Evolutionary conservation across 345 rosid species (phyloP), one percentile per base, ranked within the genome.

Genomic region (Mallotus nudiflorus): DNA sequence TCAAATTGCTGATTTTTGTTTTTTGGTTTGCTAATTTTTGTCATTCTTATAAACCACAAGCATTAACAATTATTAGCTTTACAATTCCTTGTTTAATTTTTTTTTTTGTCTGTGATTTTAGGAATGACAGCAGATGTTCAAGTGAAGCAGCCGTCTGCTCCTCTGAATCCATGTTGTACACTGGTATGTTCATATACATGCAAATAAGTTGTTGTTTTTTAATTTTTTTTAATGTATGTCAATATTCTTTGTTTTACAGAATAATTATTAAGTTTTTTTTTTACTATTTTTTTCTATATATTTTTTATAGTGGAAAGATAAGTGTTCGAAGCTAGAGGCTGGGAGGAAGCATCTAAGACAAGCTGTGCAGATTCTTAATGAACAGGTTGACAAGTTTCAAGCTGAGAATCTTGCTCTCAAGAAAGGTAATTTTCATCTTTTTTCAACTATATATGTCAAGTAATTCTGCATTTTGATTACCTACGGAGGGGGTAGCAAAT

Each of bases 231-330:
- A 16, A 62, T n/a, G n/a, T n/a, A n/a, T n/a, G n/a, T n/a, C n/a
- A n/a, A n/a, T n/a, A n/a, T n/a, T n/a, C n/a, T n/a, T n/a, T n/a
- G 16, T 35, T 29, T n/a, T 0, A n/a, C n/a, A n/a, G n/a, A n/a
- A n/a, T 24, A 11, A 2, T 28, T 5, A 18, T 50, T 13, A 1
- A 10, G n/a, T n/a, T n/a, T n/a, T 20, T 15, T 62, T 52, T 37
- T 18, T 44, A 27, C 48, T 9, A 11, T 44, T n/a, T 19, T 68
- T 27, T n/a, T n/a, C n/a, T 45, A 7, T 44, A n/a, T 4, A 11
- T 62, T 33, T 24, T 53, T 22, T 10, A 1, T 74, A 93, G 98
- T 91, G 94, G 96, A 83, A 75, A 63, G 78, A 69, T 53, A 85
- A 84, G 80, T 91, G 74, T 78, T 16, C 73, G 0, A 82, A 76